These are phyloP conservation scores for Nigrospora osmanthi DNA, from an alignment of 2,329 filamentous ascomycete species.

Conservation along the genomic window DNA sequence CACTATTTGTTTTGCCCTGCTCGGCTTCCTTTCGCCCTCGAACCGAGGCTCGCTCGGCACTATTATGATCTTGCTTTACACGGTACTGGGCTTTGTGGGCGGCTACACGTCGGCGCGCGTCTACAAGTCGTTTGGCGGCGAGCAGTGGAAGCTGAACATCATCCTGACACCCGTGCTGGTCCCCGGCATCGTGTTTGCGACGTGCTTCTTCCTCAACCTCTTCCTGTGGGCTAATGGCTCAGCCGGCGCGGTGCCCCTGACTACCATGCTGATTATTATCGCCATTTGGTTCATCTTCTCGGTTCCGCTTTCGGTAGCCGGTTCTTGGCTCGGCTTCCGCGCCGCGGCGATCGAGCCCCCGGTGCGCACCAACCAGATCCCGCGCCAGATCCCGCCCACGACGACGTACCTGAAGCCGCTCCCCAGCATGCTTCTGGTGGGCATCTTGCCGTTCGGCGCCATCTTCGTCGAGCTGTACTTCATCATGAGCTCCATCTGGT, in stretches of 20 bases:
- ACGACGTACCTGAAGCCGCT: constrained; percentile 77
- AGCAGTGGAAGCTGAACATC: constrained; percentile 93
- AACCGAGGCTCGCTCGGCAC: constrained; percentile 92
- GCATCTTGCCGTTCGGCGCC: constrained; percentile 87
- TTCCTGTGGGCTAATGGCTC: constrained; percentile 93
- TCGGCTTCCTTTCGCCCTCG: constrained; percentile 91
- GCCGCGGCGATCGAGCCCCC: constrained; percentile 64
- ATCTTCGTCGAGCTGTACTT: constrained; percentile 99
- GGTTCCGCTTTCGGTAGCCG: constrained; percentile 80
- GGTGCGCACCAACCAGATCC: constrained; percentile 95
- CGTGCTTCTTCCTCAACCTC: constrained; percentile 90
- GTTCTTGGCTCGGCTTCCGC: constrained; percentile 91
- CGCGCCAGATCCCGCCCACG: constrained; percentile 84
- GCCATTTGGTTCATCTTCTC: constrained; percentile 97
- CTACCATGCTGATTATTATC: constrained; percentile 91
- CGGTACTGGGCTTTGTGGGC: constrained; percentile 83
- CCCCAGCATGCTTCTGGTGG: constrained; percentile 86
- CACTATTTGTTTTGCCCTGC: constrained; percentile 85
- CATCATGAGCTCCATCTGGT: constrained; percentile 99
- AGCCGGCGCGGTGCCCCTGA: constrained; percentile 90
- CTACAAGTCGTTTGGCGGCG: constrained; percentile 93
- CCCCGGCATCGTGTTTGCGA: constrained; percentile 75
- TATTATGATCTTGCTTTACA: constrained; percentile 89
- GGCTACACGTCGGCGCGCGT: constrained; percentile 82
- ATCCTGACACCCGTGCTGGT: constrained; percentile 78